Evolutionary conservation across 1,284 basidiomycete species (phyloP).

Genomic region (Sporisorium scitamineum): DNA sequence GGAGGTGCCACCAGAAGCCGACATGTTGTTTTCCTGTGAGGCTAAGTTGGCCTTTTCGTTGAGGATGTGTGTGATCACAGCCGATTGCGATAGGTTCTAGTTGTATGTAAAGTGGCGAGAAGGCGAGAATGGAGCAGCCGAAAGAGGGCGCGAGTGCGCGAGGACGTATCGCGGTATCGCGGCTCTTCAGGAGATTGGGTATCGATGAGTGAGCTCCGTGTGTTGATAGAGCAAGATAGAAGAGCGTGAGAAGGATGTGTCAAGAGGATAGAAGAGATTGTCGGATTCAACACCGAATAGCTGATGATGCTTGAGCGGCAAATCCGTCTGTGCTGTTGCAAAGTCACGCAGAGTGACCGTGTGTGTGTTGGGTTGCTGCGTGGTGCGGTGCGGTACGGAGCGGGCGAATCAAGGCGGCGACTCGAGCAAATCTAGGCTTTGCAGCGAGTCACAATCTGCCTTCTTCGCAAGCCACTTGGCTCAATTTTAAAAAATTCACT

Average conservation of each 20-base stretch:
- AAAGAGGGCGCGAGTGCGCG: slow-evolving; percentile 15
- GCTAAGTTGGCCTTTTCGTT: neutral
- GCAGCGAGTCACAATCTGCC: neutral
- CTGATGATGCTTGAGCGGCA: neutral
- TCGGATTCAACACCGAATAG: neutral
- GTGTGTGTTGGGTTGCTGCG: neutral
- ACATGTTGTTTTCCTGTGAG: slow-evolving; percentile 24
- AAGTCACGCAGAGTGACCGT: too few species aligned
- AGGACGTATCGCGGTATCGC: too few species aligned
- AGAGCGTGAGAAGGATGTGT: neutral
- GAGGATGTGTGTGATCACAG: too few species aligned
- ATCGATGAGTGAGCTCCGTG: neutral
- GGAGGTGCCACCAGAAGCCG: slow-evolving; percentile 20
- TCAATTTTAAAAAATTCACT: neutral
- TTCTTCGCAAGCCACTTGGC: neutral
- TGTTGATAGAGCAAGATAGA: neutral
- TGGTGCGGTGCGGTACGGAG: neutral
- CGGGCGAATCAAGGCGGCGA: neutral
- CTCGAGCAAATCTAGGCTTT: neutral
- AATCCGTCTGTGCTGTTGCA: neutral
- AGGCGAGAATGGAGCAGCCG: slow-evolving; percentile 3
- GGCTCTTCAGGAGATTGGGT: slow-evolving; percentile 27
- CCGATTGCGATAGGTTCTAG: slow-evolving; percentile 1
- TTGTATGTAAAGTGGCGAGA: neutral
- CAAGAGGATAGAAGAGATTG: neutral